phyloP scores from a whole-genome alignment of 176 grass and related monocot genomes.

The Triticum monococcum region DNA sequence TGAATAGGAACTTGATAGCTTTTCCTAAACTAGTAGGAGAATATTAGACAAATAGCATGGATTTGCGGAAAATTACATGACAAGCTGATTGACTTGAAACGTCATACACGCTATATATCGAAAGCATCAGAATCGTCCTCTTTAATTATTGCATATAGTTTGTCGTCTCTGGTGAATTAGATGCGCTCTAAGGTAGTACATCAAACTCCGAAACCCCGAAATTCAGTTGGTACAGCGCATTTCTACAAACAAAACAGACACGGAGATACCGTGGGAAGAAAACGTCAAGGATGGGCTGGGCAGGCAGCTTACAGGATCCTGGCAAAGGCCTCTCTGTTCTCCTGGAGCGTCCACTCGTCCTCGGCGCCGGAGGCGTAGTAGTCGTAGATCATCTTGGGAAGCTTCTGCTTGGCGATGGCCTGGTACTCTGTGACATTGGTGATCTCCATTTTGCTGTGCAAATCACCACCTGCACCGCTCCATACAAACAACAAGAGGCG shows the following conservation, averaged over 20 bases:
- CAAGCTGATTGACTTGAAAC: not conserved
- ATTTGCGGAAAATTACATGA: not conserved
- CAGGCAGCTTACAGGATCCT: slow-evolving; percentile 69
- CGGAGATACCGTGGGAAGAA: too few relatives aligned
- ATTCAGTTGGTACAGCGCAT: not conserved
- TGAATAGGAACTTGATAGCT: not conserved
- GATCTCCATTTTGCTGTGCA: slow-evolving; percentile 44
- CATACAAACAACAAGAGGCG: not conserved
- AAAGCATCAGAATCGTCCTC: not conserved
- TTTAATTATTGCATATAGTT: not conserved
- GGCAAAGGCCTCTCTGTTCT: slow-evolving; percentile 89
- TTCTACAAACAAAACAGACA: not conserved
- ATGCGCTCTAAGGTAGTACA: not conserved
- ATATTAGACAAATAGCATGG: not conserved
- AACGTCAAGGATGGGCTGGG: too few relatives aligned
- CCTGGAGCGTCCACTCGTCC: slow-evolving; percentile 92
- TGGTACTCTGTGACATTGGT: slow-evolving; percentile 96
- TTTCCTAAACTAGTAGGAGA: not conserved
- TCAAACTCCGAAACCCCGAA: not conserved
- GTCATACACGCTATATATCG: not conserved
- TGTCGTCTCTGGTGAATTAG: not conserved
- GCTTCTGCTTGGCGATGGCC: slow-evolving; percentile 82
- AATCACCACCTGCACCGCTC: slow-evolving; percentile 8
- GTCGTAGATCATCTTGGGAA: slow-evolving; percentile 91
- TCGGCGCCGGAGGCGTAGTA: slow-evolving; percentile 93